Percentiles rank a stretch among this genome's conserved stretches.
Conservation (phyloP, 306 rosid genomes). For the Prunus dulcis region DNA sequence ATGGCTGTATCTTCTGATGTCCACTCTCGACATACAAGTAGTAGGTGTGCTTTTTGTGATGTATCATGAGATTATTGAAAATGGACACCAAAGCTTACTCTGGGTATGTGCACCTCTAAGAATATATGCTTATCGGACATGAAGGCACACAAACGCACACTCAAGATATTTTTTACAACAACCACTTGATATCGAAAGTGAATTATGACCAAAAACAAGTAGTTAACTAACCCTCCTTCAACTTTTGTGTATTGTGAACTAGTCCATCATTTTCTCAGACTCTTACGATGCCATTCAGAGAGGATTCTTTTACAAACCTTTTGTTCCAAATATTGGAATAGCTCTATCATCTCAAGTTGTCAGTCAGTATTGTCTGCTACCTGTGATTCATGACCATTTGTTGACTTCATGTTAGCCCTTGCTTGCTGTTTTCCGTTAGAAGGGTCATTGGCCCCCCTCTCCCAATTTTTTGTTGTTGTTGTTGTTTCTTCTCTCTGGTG, state of each 20-base stretch:
- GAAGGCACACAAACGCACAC: neutral
- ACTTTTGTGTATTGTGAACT: neutral
- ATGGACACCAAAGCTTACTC: neutral
- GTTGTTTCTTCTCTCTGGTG: neutral
- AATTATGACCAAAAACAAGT: neutral
- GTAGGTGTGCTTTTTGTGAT: neutral
- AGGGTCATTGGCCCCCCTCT: no score
- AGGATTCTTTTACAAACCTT: neutral
- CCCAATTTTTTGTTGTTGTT: neutral
- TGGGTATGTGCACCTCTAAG: neutral
- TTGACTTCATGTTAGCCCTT: neutral
- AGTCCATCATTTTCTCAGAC: neutral
- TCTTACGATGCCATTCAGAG: neutral
- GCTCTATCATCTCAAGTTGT: neutral
- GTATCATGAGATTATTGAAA: neutral
- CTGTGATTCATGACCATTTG: neutral
- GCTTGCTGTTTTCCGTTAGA: no score
- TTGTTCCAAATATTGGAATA: neutral
- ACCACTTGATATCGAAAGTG: neutral
- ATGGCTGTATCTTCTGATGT: neutral
- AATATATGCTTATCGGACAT: neutral
- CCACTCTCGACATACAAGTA: neutral
- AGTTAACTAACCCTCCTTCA: neutral
- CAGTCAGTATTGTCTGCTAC: neutral
- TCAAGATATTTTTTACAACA: neutral